Percentiles rank a stretch among this genome's conserved stretches.
phyloP scores from a whole-genome alignment of 139 green algal species.

The Mesotaenium endlicherianum region DNA sequence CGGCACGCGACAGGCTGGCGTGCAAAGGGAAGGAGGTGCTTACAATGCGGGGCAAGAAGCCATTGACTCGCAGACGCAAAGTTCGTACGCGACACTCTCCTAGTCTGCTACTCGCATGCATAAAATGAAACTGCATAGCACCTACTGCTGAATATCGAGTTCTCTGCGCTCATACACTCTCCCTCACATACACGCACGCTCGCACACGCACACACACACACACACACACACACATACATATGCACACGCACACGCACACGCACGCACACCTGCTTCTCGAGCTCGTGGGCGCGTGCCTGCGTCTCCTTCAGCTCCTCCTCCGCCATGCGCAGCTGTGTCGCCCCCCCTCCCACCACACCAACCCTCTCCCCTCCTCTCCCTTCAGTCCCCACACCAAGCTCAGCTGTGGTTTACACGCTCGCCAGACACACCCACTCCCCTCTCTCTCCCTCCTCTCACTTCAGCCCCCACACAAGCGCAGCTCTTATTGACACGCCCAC shows the following conservation, averaged over 20 bases:
- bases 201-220: too few relatives aligned
- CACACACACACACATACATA: background rate
- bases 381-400: too few relatives aligned
- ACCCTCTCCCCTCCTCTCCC: too few relatives aligned
- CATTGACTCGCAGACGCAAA: too few relatives aligned
- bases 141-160: background rate
- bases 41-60: too few relatives aligned
- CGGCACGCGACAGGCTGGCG: too few relatives aligned
- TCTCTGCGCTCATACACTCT: background rate
- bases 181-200: too few relatives aligned
- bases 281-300: constrained; percentile 20
- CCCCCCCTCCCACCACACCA: background rate
- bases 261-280: constrained; percentile 50
- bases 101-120: too few relatives aligned
- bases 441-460: background rate
- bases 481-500: background rate
- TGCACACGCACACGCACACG: too few relatives aligned
- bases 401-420: background rate
- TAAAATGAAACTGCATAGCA: background rate
- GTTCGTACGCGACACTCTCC: too few relatives aligned
- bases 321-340: constrained; percentile 1
- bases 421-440: background rate
- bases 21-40: too few relatives aligned
- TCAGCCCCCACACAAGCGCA: background rate
- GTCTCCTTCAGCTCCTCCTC: constrained; percentile 21